A percentile compares a stretch with the other conserved stretches of the same genome.
Evolutionary conservation across 805 yeast species (phyloP).

Genomic region (Lipomyces kockii): DNA sequence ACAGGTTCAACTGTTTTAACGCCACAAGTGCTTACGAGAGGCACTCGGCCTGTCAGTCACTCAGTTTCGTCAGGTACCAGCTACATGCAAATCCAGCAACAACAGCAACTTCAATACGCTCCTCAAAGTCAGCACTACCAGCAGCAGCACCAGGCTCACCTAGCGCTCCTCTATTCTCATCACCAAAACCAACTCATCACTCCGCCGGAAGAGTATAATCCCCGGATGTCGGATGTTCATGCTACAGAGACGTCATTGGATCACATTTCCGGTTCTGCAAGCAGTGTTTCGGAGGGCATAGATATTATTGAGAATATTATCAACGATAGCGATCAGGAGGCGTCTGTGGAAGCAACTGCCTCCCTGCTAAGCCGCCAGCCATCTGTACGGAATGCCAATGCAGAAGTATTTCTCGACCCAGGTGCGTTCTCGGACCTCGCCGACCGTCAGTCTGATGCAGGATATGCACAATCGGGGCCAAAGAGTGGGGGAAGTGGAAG

Average conservation of each 20-base stretch:
- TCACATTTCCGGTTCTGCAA: not conserved
- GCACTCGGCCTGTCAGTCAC: constrained; percentile 13
- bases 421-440: constrained; percentile 28
- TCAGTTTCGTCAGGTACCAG: constrained; percentile 12
- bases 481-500: not conserved
- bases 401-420: constrained; percentile 22
- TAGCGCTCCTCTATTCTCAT: constrained; percentile 8
- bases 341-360: constrained; percentile 32
- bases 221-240: not conserved
- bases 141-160: constrained; percentile 17
- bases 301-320: constrained; percentile 28
- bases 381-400: not conserved
- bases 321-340: constrained; percentile 28
- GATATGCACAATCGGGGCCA: not conserved
- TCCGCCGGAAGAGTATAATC: constrained; percentile 30
- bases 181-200: constrained; percentile 20
- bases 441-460: not conserved
- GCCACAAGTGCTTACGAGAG: constrained; percentile 12
- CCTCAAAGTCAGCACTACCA: constrained; percentile 1
- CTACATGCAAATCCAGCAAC: not conserved
- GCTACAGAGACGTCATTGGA: not conserved
- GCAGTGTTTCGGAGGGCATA: constrained; percentile 5
- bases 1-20: constrained; percentile 6
- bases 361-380: constrained; percentile 25
- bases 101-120: not conserved